Evolutionary conservation across 1,139 yeast species (phyloP), one percentile per base, ranked within the genome.

Genomic region (Kodamaea plutei): DNA sequence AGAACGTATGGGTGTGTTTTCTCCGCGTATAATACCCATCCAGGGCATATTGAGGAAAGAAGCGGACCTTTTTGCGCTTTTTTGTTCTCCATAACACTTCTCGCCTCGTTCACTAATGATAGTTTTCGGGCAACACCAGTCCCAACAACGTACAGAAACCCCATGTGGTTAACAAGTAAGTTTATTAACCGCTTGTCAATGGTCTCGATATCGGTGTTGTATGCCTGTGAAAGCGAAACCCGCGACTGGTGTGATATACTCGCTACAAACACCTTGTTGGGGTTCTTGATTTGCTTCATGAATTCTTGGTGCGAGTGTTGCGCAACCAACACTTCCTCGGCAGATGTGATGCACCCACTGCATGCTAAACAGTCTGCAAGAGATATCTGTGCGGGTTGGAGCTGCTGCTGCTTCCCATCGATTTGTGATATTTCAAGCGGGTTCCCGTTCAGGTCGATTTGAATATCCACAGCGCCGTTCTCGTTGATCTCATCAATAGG

Each of bases 341-440:
- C 95, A 8, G 95, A 84, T 0, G 98, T 91, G 38, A 91, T 88
- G 56, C 99, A 91, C 2, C 99, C 99, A 3, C 95, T 80, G 50
- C 99, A 91, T 0, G 98, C 98, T 31, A 91, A 64, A 57, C 99
- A 91, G 62, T 91, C 99, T 7, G 89, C 79, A 26, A 91, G 60
- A 2, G 94, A 83, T 31, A 91, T 91, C 45, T 84, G 91, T 0
- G 96, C 98, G 28, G 89, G 82, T 21, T 81, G 72, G 6, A 88
- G 65, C 26, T 64, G 64, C 15, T 55, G 48, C 10, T 67, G 60
- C 13, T 64, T 58, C 6, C 79, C 81, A 40, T 81, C 84, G 28
- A 69, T 64, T 39, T 58, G 57, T 4, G 80, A 73, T 4, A 84
- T 84, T 47, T 85, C 94, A 5, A 79, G 54, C 9, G 88, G 84